These are phyloP conservation scores for Trichoderma sp. DNA, from an alignment of 2,329 filamentous ascomycete genomes.

Conservation along the genomic window DNA sequence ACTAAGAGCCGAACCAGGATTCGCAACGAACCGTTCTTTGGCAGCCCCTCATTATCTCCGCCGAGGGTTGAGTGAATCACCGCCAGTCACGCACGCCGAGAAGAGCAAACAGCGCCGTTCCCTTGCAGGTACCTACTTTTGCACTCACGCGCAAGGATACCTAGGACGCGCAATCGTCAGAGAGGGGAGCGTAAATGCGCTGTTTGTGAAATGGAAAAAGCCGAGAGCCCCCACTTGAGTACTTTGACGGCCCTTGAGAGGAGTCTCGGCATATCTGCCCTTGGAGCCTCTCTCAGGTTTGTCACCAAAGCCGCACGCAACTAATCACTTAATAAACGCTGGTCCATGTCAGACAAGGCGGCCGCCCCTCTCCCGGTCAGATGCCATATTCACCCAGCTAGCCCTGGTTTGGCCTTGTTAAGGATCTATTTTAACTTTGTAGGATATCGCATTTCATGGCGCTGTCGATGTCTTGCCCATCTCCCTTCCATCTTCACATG, in stretches of 20 bases:
- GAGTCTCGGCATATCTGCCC: neutral
- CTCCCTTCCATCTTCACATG: neutral
- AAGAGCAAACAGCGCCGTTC: neutral
- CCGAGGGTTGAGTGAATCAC: constrained; percentile 9
- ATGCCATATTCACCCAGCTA: neutral
- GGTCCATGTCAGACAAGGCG: constrained; percentile 20
- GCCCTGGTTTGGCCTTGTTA: neutral
- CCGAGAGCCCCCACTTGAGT: constrained; percentile 12
- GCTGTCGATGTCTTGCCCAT: neutral
- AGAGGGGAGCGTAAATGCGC: neutral
- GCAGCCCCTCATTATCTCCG: constrained; percentile 11
- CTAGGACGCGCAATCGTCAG: constrained; percentile 4
- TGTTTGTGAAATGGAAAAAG: neutral
- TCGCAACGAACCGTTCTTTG: neutral
- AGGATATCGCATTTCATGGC: constrained; percentile 3
- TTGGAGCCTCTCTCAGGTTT: neutral
- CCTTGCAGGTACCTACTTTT: constrained; percentile 10
- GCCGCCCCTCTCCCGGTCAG: constrained; percentile 1
- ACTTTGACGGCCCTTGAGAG: neutral
- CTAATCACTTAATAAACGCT: constrained; percentile 1
- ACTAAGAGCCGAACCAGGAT: neutral
- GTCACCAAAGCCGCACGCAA: neutral
- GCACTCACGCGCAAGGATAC: neutral
- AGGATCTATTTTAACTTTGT: neutral
- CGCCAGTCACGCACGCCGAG: constrained; percentile 3